Evolutionary conservation across 2,329 filamentous ascomycete genomes (phyloP), one percentile per base, ranked within the genome.

Genomic region (Epicoccum nigrum): DNA sequence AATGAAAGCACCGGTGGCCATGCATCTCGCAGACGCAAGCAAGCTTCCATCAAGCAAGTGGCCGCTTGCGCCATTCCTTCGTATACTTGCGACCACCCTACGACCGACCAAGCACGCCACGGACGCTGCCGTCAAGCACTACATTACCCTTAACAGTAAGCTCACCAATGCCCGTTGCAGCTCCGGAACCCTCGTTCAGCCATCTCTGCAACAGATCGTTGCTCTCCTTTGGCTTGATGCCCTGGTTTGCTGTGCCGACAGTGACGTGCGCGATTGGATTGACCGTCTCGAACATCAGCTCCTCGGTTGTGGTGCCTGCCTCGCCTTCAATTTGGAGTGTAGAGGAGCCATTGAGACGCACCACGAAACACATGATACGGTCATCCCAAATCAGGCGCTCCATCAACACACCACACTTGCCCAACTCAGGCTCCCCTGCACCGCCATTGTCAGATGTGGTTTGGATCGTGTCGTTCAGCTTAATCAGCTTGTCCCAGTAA

Each of bases 211-310:
- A 73, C 67, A 99, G 63, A 52, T 90, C 86, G 68, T 99, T 99
- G 76, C 92, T 96, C 78, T 99, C 93, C 74, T 89, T 92, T 0
- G 94, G 93, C 77, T 97, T 97, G 65, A 97, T 84, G 7, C 79
- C 73, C 38, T 80, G 74, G 59, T 86, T 83, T 8, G 86, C 84
- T 0, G 94, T 99, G 16, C 94, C 94, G 7, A 97, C 81, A 0
- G 94, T 99, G 53, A 99, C 84, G 70, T 99, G 94, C 9, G 92
- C 86, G 25, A 95, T 81, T 12, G 80, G 75, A 68, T 99, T 99
- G 34, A 84, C 82, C 55, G 87, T 93, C 47, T 85, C 79, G 46
- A 77, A 80, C 4, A 61, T 51, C 34, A 76, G 44, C 45, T 82
- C 75, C 49, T 85, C 83, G 5, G 83, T 75, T 6, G 61, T 60